Evolutionary conservation across 2,329 filamentous ascomycete genomes (phyloP), one percentile per base, ranked within the genome.

Genomic region (Stromatinia cepivora): DNA sequence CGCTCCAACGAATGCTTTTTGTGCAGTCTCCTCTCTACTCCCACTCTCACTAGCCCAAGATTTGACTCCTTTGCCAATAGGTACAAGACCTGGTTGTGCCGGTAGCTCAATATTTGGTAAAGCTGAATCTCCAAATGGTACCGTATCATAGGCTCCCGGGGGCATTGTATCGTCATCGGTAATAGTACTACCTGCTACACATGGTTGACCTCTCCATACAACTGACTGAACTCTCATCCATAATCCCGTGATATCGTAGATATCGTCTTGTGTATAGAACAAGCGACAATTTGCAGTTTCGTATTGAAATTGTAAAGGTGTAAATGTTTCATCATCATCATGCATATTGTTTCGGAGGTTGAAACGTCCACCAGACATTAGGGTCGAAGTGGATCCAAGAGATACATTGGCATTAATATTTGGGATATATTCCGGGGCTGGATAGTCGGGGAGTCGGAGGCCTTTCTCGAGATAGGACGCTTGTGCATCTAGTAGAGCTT

Each of bases 241-340:
- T 31, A 86, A 75, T 31, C 77, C 79, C 3, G 79, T 80, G 2
- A 84, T 81, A 69, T 63, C 28, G 13, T 68, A 68, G 13, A 68
- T 68, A 53, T 68, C 66, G 10, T 87, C 81, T 8, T 81, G 76
- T 28, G 87, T 87, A 71, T 85, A 89, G 75, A 84, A 90, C 13
- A 90, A 76, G 4, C 87, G 81, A 73, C 88, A 90, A 73, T 87
- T 84, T 0, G 88, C 85, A 0, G 86, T 82, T 72, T 88, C 84
- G 71, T 88, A 87, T 6, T 85, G 76, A 75, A 90, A 90, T 73
- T 90, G 88, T 28, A 85, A 77, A 13, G 87, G 84, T 0, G 81
- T 79, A 20, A 25, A 63, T 39, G 59, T 57, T 50, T 57, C 52
- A 15, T 69, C 67, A 63, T 78, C 75, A 28, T 76, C 72, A 67